A percentile compares a stretch with the other conserved stretches of the same genome.
Conservation (phyloP, 1,284 basidiomycete genomes). For the Tilletia caries region DNA sequence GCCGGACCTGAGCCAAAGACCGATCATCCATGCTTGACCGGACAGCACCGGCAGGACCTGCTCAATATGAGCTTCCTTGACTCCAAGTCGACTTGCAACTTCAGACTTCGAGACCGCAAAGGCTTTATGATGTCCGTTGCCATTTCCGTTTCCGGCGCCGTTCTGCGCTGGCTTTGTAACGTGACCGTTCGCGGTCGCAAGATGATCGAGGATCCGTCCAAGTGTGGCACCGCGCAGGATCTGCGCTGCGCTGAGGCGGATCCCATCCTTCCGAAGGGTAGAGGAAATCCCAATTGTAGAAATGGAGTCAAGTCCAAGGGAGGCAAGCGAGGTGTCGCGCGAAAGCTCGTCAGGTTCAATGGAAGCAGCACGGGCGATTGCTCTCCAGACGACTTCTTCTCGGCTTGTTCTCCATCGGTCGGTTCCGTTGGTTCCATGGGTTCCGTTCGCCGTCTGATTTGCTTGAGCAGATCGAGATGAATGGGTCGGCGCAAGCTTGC, state of each 20-base stretch:
- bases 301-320: conserved; percentile 49
- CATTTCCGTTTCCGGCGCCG: not conserved
- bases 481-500: not conserved
- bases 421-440: not conserved
- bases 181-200: not conserved
- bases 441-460: not conserved
- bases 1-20: conserved; percentile 23
- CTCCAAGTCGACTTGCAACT: not conserved
- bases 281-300: conserved; percentile 44
- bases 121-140: not conserved
- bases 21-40: conserved; percentile 38
- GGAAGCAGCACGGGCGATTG: not conserved
- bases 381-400: conserved; percentile 4
- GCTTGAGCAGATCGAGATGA: not conserved
- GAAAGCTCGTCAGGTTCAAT: not conserved
- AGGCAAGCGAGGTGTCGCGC: conserved; percentile 24
- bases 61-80: conserved; percentile 20
- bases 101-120: not conserved
- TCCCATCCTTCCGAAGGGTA: conserved; percentile 29
- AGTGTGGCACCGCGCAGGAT: conserved; percentile 36
- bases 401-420: not conserved
- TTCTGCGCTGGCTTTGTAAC: not conserved
- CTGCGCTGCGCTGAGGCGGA: conserved; percentile 18
- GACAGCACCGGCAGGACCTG: conserved; percentile 33
- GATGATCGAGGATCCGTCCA: conserved; percentile 29